Percentiles rank a stretch among this genome's conserved stretches.
These are phyloP conservation scores for Hypomontagnella submonticulosa DNA, from an alignment of 495 filamentous ascomycete species.

Conservation along the genomic window DNA sequence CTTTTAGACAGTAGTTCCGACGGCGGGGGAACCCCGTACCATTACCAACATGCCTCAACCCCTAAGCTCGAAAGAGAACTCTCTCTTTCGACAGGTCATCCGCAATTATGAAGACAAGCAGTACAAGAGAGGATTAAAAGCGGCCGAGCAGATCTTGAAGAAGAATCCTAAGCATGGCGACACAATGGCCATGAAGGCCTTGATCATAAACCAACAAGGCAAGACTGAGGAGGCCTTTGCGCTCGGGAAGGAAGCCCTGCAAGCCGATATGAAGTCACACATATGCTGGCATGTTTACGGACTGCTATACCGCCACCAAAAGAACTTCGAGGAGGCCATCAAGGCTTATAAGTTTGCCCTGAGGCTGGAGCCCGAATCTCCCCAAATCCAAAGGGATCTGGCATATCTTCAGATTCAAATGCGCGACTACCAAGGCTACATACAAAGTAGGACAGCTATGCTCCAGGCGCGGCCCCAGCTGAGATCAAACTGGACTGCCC, in stretches of 20 bases:
- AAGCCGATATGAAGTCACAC: slow-evolving; percentile 97
- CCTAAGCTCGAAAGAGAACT: slow-evolving; percentile 87
- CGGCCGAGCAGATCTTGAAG: slow-evolving; percentile 91
- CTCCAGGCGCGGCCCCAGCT: slow-evolving; percentile 80
- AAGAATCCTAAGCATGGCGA: slow-evolving; percentile 97
- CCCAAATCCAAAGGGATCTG: slow-evolving; percentile 93
- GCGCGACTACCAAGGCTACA: slow-evolving; percentile 93
- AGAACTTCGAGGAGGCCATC: slow-evolving; percentile 98
- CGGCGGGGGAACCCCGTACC: slow-evolving; percentile 26
- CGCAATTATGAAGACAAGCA: slow-evolving; percentile 98
- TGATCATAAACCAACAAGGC: slow-evolving; percentile 92
- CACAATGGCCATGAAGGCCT: slow-evolving; percentile 97
- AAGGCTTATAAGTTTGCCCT: slow-evolving; percentile 98
- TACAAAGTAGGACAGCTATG: slow-evolving; percentile 86
- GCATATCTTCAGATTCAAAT: slow-evolving; percentile 95
- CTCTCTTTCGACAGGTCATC: slow-evolving; percentile 92
- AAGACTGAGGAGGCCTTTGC: slow-evolving; percentile 93
- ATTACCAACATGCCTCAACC: slow-evolving; percentile 75
- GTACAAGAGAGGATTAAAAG: slow-evolving; percentile 96
- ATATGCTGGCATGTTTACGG: slow-evolving; percentile 99
- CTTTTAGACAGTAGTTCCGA: slow-evolving; percentile 8
- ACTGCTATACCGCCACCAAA: slow-evolving; percentile 88
- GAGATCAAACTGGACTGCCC: slow-evolving; percentile 93
- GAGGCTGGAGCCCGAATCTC: slow-evolving; percentile 88
- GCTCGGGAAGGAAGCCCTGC: slow-evolving; percentile 89